These are phyloP conservation scores for Zygosaccharomyces siamensis DNA, from an alignment of 805 yeast species.

Conservation along the genomic window DNA sequence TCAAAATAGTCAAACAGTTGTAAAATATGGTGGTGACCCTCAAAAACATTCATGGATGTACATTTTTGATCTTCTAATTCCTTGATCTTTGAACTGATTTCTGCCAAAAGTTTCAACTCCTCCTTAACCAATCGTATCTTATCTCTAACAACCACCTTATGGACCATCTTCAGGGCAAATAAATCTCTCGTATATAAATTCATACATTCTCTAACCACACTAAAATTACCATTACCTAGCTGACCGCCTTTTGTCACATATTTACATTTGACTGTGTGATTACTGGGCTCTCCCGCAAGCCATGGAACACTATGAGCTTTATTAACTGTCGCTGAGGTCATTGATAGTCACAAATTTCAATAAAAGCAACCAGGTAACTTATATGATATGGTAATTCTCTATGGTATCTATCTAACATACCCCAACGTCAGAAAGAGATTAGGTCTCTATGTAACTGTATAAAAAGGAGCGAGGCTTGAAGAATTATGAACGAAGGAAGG, in stretches of 20 bases:
- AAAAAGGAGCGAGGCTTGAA: neutral
- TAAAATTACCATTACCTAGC: constrained; percentile 47
- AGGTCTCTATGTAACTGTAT: too few relatives aligned
- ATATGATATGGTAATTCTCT: too few relatives aligned
- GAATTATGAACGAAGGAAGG: neutral
- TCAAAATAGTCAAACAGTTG: constrained; percentile 67
- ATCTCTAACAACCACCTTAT: constrained; percentile 26
- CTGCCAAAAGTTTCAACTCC: constrained; percentile 50
- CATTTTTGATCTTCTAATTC: constrained; percentile 36
- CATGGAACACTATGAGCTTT: constrained; percentile 9
- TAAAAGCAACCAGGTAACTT: neutral
- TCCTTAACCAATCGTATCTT: constrained; percentile 45
- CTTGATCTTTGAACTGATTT: constrained; percentile 24
- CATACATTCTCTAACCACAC: constrained; percentile 48
- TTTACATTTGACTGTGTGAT: constrained; percentile 24
- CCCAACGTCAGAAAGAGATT: too few relatives aligned
- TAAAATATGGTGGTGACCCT: constrained; percentile 46
- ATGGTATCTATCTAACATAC: too few relatives aligned
- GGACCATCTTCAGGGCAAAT: constrained; percentile 45
- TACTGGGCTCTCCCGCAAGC: constrained; percentile 13
- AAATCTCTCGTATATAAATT: constrained; percentile 38
- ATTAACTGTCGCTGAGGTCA: neutral
- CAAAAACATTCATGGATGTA: constrained; percentile 19
- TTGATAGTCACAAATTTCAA: neutral
- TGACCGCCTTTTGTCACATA: constrained; percentile 27